phyloP scores from a whole-genome alignment of 257 asterid species.

The Primulina eburnea region DNA sequence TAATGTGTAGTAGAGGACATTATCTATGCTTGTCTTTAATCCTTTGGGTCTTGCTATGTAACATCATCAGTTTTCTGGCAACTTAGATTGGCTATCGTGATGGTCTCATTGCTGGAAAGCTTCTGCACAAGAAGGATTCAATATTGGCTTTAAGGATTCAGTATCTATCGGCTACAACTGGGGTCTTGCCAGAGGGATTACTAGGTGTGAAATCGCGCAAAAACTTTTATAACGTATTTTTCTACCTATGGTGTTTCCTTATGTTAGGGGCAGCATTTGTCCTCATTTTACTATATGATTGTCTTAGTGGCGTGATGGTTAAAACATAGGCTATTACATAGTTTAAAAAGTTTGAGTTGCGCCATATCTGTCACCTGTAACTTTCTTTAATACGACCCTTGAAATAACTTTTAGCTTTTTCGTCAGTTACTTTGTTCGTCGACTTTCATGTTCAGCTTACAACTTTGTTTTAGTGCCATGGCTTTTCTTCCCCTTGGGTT shows the following conservation, averaged over 20 bases:
- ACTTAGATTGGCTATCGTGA: constrained; percentile 93
- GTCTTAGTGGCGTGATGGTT: not conserved
- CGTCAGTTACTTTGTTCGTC: not conserved
- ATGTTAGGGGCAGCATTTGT: not conserved
- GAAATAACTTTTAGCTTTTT: not conserved
- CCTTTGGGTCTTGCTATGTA: not conserved
- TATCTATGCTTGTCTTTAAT: constrained; percentile 2
- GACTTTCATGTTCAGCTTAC: constrained; percentile 16
- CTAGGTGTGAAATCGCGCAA: constrained; percentile 43
- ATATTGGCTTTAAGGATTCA: constrained; percentile 67
- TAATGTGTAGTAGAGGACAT: constrained; percentile 8
- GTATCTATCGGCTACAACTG: constrained; percentile 58
- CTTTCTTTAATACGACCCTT: not conserved
- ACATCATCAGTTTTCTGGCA: constrained; percentile 22
- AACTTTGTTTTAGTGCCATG: constrained; percentile 44
- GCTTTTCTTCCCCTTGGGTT: constrained; percentile 55
- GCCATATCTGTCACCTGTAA: not conserved
- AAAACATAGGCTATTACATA: not conserved
- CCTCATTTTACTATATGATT: not conserved
- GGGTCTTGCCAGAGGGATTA: constrained; percentile 77
- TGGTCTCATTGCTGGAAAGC: constrained; percentile 77
- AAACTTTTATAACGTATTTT: not conserved
- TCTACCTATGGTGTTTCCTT: constrained; percentile 6
- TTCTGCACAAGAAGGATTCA: constrained; percentile 83
- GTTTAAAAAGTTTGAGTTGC: not conserved